Conservation (phyloP, 345 rosid genomes). For the Cardamine chenopodiifolia region DNA sequence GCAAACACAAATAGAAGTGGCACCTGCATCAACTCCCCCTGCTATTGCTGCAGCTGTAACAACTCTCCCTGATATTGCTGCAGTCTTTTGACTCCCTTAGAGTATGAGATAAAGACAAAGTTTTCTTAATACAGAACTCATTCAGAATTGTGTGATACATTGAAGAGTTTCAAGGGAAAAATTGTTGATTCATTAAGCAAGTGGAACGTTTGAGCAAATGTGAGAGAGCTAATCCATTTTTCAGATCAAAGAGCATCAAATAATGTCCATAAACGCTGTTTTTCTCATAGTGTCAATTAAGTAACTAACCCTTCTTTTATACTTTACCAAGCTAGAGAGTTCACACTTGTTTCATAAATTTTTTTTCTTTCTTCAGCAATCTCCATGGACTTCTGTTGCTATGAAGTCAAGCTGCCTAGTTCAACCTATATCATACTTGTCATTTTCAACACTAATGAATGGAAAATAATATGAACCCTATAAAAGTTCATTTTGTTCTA, state of each 20-base stretch:
- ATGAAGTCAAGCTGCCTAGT: too few species aligned
- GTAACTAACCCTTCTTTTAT: background rate
- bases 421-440: too few species aligned
- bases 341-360: too few species aligned
- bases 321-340: background rate
- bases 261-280: background rate
- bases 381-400: too few species aligned
- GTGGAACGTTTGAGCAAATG: background rate
- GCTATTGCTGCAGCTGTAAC: constrained; percentile 79
- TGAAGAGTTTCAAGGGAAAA: background rate
- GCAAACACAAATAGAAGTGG: constrained; percentile 76
- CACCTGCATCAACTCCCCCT: constrained; percentile 90
- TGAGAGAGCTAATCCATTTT: constrained; percentile 15
- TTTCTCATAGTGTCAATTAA: background rate
- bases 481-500: too few species aligned
- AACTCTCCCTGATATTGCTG: constrained; percentile 83
- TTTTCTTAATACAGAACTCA: background rate
- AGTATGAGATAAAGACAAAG: constrained; percentile 2
- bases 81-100: constrained; percentile 55
- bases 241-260: constrained; percentile 4
- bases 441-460: too few species aligned
- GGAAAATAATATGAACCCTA: too few species aligned
- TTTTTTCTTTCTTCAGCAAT: too few species aligned
- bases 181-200: constrained; percentile 5
- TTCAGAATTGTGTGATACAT: background rate